Base-by-base conservation (phyloP, 2,329 filamentous ascomycete species). In the Aspergillus puulaauensis region DNA sequence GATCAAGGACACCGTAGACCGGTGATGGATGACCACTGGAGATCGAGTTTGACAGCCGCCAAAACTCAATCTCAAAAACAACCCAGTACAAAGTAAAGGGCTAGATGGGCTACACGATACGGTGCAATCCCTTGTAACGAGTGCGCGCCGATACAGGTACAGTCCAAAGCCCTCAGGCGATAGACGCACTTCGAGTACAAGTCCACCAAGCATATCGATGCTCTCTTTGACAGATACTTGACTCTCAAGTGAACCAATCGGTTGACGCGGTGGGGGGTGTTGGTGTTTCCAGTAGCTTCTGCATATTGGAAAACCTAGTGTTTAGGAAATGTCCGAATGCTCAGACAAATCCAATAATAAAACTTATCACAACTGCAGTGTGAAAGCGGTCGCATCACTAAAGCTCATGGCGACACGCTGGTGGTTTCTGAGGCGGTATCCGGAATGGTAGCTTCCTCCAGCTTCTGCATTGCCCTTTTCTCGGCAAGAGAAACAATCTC, bases 371-470 rank as follows among this genome's bases (percentile, higher is more conserved):
- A 57, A 19, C 57, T 35, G 57, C 54, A 59, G 57, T 57, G 59
- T 46, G 56, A 59, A 40, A 43, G 48, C 21, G 44, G 27, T 41
- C 46, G 24, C 37, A 51, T 51, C 27, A 31, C 45, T 43, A 49
- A 44, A 55, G 40, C 14, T 56, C 54, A 56, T 12, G 45, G 50
- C 47, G 54, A 56, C 39, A 37, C 47, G 61, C 66, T 68, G 14
- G 64, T 67, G 39, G 66, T 56, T 58, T 66, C 63, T n/a, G 68
- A 71, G 6, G 62, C 64, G 35, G 65, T 66, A 41, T 67, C 64
- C 9, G 65, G 63, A 24, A 64, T 50, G 7, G 66, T 66, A 40
- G 60, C 56, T 21, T 65, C 61, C 39, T 64, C 61, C 41, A 50
- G 47, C 41, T 33, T 63, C 31, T 66, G 59, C 44, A 50, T 19